phyloP scores from a whole-genome alignment of 2,329 filamentous ascomycete species.

The Gnomoniopsis sp. region DNA sequence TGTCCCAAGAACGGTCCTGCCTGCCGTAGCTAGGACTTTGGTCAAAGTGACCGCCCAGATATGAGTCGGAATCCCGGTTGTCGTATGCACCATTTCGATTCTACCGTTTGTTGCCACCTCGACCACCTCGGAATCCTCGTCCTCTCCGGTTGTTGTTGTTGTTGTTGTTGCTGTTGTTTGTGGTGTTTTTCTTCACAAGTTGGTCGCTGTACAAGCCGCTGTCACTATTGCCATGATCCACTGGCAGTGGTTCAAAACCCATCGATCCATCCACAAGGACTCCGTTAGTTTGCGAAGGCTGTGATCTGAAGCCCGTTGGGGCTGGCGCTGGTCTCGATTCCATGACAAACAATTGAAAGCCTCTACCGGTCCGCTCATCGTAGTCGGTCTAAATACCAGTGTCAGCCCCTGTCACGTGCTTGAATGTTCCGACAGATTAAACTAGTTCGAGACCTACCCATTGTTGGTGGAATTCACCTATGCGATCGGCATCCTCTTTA shows the following conservation, averaged over 20 bases:
- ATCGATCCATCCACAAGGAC: conserved; percentile 50
- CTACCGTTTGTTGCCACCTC: conserved; percentile 17
- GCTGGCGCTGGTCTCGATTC: conserved; percentile 23
- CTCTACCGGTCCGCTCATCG: not conserved
- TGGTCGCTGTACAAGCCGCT: conserved; percentile 52
- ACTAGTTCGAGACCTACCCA: conserved; percentile 52
- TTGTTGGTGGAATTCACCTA: conserved; percentile 76
- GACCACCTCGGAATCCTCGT: conserved; percentile 15
- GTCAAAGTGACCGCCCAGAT: not conserved
- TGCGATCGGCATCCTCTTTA: conserved; percentile 68
- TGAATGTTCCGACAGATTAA: not conserved
- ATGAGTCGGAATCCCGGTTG: not conserved
- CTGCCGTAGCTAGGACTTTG: not conserved
- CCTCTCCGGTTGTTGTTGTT: conserved; percentile 15
- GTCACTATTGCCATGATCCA: conserved; percentile 24
- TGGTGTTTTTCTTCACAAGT: conserved; percentile 27
- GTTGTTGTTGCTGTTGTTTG: not conserved
- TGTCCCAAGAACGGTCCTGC: not conserved
- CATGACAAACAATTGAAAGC: conserved; percentile 2
- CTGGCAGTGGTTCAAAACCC: conserved; percentile 48
- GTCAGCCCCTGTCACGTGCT: not conserved
- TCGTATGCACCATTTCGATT: conserved; percentile 4
- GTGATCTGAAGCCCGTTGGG: conserved; percentile 32
- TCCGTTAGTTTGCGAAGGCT: conserved; percentile 27
- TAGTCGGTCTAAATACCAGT: conserved; percentile 25